phyloP scores from a whole-genome alignment of 257 asterid species.

The Scutellaria baicalensis region DNA sequence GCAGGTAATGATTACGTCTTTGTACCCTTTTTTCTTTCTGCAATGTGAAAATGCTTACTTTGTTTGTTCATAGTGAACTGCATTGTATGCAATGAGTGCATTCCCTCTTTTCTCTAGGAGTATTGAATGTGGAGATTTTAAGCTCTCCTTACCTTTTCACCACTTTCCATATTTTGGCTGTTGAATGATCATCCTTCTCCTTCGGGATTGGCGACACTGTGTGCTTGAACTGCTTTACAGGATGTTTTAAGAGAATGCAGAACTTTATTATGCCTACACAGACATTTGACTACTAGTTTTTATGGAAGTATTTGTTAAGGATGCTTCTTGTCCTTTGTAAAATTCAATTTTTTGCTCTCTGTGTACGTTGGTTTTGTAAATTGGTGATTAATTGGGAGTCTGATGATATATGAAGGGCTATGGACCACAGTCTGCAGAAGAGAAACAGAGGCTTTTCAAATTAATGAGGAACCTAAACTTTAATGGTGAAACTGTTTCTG shows the following conservation, averaged over 20 bases:
- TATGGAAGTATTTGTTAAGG: background rate
- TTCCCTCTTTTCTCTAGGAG: background rate
- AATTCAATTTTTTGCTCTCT: background rate
- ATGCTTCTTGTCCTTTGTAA: background rate
- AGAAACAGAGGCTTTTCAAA: slow-evolving; percentile 92
- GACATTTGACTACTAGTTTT: background rate
- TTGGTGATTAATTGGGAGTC: slow-evolving; percentile 17
- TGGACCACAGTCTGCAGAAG: slow-evolving; percentile 96
- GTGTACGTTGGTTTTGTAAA: background rate
- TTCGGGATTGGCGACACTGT: background rate
- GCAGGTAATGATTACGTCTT: slow-evolving; percentile 47
- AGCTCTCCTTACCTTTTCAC: background rate
- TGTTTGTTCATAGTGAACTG: background rate
- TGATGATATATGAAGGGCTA: slow-evolving; percentile 55
- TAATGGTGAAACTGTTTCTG: slow-evolving; percentile 77
- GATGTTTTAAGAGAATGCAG: background rate
- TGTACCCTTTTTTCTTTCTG: background rate
- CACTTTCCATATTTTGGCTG: background rate
- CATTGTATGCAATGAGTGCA: background rate
- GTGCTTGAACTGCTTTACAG: background rate
- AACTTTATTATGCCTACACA: background rate
- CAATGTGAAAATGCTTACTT: background rate
- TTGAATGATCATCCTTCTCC: background rate
- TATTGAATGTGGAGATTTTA: background rate
- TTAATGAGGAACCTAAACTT: slow-evolving; percentile 94